Evolutionary conservation across 148 eudicot species (phyloP).

Genomic region (Cornus kousa): DNA sequence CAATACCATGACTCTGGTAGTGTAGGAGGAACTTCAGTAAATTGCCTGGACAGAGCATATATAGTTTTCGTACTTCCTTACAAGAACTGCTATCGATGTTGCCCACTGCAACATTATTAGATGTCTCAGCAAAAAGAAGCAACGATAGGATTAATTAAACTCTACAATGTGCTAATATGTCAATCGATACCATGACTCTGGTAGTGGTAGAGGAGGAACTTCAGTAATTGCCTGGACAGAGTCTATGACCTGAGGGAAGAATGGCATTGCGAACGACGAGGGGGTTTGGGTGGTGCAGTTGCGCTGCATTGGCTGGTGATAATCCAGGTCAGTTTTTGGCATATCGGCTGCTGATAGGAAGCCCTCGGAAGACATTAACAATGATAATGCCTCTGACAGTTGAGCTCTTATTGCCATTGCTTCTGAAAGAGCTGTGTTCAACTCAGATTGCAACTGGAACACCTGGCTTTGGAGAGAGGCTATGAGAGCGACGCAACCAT

Average conservation of each 20-base stretch:
- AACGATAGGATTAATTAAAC: neutral
- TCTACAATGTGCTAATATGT: neutral
- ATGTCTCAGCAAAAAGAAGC: too few relatives aligned
- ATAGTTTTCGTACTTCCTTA: too few relatives aligned
- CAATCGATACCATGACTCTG: neutral
- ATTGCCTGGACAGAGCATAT: neutral
- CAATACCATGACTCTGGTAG: neutral
- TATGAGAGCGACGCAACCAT: neutral
- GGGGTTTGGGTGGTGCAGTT: neutral
- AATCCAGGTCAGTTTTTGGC: neutral
- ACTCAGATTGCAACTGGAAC: neutral
- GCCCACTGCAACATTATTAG: neutral
- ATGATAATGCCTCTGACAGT: constrained; percentile 10
- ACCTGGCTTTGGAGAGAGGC: constrained; percentile 6
- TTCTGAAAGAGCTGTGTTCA: constrained; percentile 3
- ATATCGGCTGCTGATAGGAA: neutral
- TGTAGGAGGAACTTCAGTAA: neutral
- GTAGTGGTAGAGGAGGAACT: neutral
- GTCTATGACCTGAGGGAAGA: neutral
- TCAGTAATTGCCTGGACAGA: neutral
- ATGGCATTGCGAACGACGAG: neutral
- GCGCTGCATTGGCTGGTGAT: neutral
- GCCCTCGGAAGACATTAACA: neutral
- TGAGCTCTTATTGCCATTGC: constrained; percentile 10
- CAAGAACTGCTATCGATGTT: too few relatives aligned